phyloP scores from a whole-genome alignment of 352 stramenopile species.

The Pythium utonaiense region DNA sequence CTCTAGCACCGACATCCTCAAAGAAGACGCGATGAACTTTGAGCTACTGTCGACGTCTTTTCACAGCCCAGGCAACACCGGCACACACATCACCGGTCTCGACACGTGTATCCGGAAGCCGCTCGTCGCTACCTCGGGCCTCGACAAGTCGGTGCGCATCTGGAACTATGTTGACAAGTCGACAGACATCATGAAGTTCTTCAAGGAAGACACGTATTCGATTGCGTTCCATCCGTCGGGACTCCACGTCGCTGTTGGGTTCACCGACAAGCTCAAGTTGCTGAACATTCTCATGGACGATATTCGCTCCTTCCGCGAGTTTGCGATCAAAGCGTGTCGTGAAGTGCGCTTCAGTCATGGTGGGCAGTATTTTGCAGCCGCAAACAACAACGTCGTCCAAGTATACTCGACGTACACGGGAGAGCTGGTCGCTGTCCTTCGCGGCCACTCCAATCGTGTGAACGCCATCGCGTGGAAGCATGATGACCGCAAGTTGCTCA shows the following conservation, averaged over 20 bases:
- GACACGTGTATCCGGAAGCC: conserved; percentile 93
- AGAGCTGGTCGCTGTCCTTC: conserved; percentile 62
- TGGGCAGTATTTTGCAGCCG: conserved; percentile 88
- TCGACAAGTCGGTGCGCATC: conserved; percentile 89
- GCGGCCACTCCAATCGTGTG: conserved; percentile 80
- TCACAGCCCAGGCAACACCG: conserved; percentile 64
- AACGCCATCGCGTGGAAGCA: conserved; percentile 79
- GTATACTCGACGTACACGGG: conserved; percentile 82
- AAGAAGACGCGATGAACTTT: conserved; percentile 94
- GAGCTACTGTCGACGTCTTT: conserved; percentile 88
- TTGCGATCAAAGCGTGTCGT: conserved; percentile 89
- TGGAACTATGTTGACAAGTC: conserved; percentile 95
- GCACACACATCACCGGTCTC: conserved; percentile 87
- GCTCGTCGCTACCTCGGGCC: conserved; percentile 85
- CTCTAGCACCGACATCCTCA: conserved; percentile 90
- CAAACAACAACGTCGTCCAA: conserved; percentile 87
- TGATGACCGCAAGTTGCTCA: conserved; percentile 73
- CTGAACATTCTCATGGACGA: conserved; percentile 95
- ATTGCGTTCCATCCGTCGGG: conserved; percentile 91
- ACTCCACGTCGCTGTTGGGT: conserved; percentile 87
- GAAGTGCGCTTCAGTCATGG: conserved; percentile 91
- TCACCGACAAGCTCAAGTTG: conserved; percentile 92
- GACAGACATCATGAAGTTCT: conserved; percentile 90
- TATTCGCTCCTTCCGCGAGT: conserved; percentile 87
- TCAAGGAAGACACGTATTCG: conserved; percentile 86